A percentile compares a stretch with the other conserved stretches of the same genome.
These are phyloP conservation scores for Polyplosphaeria fusca DNA, from an alignment of 495 filamentous ascomycete species.

Conservation along the genomic window DNA sequence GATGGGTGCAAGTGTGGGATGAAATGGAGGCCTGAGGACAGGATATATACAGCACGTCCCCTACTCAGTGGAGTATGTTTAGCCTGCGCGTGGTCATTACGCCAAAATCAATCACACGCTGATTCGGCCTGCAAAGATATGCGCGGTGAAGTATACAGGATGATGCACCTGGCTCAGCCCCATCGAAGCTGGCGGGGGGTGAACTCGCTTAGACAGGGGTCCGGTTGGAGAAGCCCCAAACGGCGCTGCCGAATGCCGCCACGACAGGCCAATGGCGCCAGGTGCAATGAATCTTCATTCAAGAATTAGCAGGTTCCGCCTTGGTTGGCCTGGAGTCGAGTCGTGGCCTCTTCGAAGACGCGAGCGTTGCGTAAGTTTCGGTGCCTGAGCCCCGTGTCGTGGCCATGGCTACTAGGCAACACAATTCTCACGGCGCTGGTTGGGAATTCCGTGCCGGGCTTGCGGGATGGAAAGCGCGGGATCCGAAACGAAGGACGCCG, in stretches of 20 bases:
- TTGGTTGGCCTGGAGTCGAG: too few relatives aligned
- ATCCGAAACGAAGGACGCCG: neutral
- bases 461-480: slow-evolving; percentile 1
- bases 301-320: too few relatives aligned
- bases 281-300: neutral
- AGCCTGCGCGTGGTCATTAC: slow-evolving; percentile 25
- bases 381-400: slow-evolving; percentile 1
- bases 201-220: neutral
- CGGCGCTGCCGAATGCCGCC: neutral
- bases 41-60: slow-evolving; percentile 9
- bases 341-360: too few relatives aligned
- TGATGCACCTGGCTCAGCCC: slow-evolving; percentile 6
- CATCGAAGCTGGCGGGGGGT: slow-evolving; percentile 2
- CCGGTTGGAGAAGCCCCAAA: neutral
- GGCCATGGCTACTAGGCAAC: slow-evolving; percentile 25
- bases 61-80: neutral
- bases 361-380: slow-evolving; percentile 7
- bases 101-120: slow-evolving; percentile 20
- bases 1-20: too few relatives aligned
- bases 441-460: slow-evolving; percentile 10
- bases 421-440: slow-evolving; percentile 11
- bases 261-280: neutral
- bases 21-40: slow-evolving; percentile 15
- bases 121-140: slow-evolving; percentile 5
- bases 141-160: slow-evolving; percentile 12